Percentiles rank a stretch among this genome's conserved stretches.
These are phyloP conservation scores for Tricharina praecox DNA, from an alignment of 495 filamentous ascomycete species.

Conservation along the genomic window DNA sequence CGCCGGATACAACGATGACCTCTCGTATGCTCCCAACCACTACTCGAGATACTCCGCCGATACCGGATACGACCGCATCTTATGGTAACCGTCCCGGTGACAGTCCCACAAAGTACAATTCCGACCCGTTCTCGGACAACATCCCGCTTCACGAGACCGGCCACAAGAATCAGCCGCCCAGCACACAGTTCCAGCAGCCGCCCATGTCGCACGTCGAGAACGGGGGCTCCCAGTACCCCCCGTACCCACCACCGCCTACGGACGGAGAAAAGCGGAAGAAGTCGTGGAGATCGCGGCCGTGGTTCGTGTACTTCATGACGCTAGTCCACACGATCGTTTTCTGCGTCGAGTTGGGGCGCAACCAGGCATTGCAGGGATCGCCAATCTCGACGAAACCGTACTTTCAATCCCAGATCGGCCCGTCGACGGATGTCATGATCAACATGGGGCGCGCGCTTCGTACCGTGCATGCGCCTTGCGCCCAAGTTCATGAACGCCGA, in stretches of 20 bases:
- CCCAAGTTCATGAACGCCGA: conserved; percentile 40
- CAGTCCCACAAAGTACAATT: conserved; percentile 19
- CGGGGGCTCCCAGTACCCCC: conserved; percentile 30
- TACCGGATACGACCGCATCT: conserved; percentile 23
- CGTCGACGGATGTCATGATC: conserved; percentile 74
- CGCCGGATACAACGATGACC: conserved; percentile 25
- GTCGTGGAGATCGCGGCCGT: conserved; percentile 34
- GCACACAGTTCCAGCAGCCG: no score
- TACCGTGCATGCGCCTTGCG: conserved; percentile 84
- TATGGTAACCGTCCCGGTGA: conserved; percentile 13
- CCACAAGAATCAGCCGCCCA: conserved; percentile 14
- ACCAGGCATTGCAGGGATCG: conserved; percentile 46
- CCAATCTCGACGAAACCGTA: conserved; percentile 72
- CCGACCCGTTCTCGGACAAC: conserved; percentile 35
- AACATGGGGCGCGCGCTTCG: conserved; percentile 90
- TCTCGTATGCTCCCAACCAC: conserved; percentile 17
- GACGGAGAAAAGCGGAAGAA: conserved; percentile 16
- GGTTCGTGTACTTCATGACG: conserved; percentile 69
- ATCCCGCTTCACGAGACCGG: conserved; percentile 33
- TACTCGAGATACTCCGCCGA: conserved; percentile 22
- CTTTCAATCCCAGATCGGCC: conserved; percentile 95
- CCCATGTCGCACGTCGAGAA: conserved; percentile 26
- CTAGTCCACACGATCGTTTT: conserved; percentile 70
- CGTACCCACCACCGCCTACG: no score
- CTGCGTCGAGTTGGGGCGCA: conserved; percentile 70